Percentiles rank a stretch among this genome's conserved stretches.
Evolutionary conservation across 129 eudicot species (phyloP).

Genomic region (Solidago caesia): DNA sequence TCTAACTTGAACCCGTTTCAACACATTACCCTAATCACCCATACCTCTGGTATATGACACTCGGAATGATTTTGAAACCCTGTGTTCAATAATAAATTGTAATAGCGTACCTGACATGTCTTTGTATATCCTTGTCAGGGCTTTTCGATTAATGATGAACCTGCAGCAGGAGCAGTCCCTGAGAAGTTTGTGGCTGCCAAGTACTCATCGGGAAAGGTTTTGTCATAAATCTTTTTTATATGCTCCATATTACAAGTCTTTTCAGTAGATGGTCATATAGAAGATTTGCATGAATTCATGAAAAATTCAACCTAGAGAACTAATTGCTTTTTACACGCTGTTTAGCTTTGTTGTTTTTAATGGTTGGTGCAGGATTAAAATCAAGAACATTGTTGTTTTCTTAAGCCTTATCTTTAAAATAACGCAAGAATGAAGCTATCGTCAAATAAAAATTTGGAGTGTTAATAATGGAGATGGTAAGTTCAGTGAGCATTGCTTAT

Average conservation of each 20-base stretch:
- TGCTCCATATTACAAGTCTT: constrained; percentile 6
- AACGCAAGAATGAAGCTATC: constrained; percentile 61
- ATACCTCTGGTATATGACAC: neutral
- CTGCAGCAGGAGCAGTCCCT: constrained; percentile 48
- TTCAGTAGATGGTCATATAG: constrained; percentile 4
- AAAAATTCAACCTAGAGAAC: neutral
- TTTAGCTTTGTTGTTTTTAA: constrained; percentile 43
- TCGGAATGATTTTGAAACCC: neutral
- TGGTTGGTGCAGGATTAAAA: constrained; percentile 91
- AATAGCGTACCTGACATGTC: neutral
- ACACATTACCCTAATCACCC: neutral
- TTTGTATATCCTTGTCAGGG: constrained; percentile 51
- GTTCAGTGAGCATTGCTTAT: constrained; percentile 60
- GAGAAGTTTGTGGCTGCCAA: constrained; percentile 95
- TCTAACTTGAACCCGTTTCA: neutral
- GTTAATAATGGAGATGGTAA: constrained; percentile 48
- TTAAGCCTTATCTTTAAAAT: constrained; percentile 50
- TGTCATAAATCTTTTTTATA: neutral
- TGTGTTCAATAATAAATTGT: neutral
- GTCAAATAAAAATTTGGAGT: constrained; percentile 53
- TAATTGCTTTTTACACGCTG: neutral
- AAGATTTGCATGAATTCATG: constrained; percentile 18
- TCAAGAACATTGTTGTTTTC: constrained; percentile 58
- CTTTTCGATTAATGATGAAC: constrained; percentile 62
- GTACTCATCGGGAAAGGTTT: constrained; percentile 89